Evolutionary conservation across 1,284 basidiomycete species (phyloP).

Genomic region (Pseudozyma sp.): DNA sequence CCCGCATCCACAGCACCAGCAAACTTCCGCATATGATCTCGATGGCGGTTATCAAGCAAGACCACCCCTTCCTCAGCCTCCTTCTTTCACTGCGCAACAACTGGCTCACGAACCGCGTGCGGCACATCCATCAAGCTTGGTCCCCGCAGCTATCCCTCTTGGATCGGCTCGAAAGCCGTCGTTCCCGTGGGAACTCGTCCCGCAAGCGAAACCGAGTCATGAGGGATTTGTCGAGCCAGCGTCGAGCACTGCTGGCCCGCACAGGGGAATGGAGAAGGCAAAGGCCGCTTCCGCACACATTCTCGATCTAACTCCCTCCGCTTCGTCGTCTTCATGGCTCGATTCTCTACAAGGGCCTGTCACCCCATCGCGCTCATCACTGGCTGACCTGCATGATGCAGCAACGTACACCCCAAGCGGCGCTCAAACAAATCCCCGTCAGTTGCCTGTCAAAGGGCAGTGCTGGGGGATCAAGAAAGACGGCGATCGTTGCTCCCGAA

Average conservation of each 20-base stretch:
- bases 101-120: not conserved
- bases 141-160: conserved; percentile 8
- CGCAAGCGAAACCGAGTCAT: conserved; percentile 2
- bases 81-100: not conserved
- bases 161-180: not conserved
- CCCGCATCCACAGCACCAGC: no score
- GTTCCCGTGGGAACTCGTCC: conserved; percentile 37
- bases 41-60: no score
- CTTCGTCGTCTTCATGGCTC: no score
- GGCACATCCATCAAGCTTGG: conserved; percentile 15
- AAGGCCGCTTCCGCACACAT: no score
- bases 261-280: no score
- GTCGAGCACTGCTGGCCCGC: no score
- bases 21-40: no score
- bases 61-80: no score
- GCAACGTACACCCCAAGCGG: conserved; percentile 14
- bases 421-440: conserved; percentile 10
- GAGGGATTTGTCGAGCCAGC: not conserved
- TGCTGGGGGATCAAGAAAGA: conserved; percentile 60
- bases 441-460: conserved; percentile 34
- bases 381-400: not conserved
- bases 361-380: not conserved
- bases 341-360: not conserved
- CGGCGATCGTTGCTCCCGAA: conserved; percentile 46
- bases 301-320: no score